Percentiles rank a stretch among this genome's conserved stretches.
Evolutionary conservation across 2,329 filamentous ascomycete species (phyloP).

Genomic region (Phoma sp.): DNA sequence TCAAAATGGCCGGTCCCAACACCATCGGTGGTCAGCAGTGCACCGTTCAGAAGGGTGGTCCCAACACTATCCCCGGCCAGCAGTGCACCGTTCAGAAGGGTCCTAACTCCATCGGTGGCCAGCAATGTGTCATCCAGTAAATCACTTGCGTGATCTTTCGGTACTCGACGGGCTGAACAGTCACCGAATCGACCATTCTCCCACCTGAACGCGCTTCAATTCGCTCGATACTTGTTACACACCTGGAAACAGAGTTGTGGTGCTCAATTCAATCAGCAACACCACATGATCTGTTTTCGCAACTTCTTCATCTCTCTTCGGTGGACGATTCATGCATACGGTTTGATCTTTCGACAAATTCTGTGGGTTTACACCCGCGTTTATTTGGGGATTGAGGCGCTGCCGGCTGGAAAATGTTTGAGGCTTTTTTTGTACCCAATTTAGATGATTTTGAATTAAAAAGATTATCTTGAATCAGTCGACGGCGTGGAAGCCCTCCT

Average conservation of each 20-base stretch:
- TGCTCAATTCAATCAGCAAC: neutral
- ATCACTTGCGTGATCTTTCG: neutral
- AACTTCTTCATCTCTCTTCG: neutral
- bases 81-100: constrained; percentile 17
- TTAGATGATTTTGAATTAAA: neutral
- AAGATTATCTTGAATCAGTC: neutral
- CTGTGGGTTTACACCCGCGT: neutral
- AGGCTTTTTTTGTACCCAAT: neutral
- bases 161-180: neutral
- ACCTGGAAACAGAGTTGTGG: neutral
- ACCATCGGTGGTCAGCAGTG: constrained; percentile 2
- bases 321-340: neutral
- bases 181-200: neutral
- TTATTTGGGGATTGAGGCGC: neutral
- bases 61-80: neutral
- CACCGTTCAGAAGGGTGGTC: constrained; percentile 3
- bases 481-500: neutral
- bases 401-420: neutral
- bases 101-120: neutral
- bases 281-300: neutral
- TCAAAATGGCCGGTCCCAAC: constrained; percentile 23
- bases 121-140: constrained; percentile 8
- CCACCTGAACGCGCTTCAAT: constrained; percentile 7
- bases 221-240: constrained; percentile 2
- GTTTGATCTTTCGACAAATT: neutral